Evolutionary conservation across 2,329 filamentous ascomycete species (phyloP), one percentile per base, ranked within the genome.

Genomic region (Fusarium marasasianum): DNA sequence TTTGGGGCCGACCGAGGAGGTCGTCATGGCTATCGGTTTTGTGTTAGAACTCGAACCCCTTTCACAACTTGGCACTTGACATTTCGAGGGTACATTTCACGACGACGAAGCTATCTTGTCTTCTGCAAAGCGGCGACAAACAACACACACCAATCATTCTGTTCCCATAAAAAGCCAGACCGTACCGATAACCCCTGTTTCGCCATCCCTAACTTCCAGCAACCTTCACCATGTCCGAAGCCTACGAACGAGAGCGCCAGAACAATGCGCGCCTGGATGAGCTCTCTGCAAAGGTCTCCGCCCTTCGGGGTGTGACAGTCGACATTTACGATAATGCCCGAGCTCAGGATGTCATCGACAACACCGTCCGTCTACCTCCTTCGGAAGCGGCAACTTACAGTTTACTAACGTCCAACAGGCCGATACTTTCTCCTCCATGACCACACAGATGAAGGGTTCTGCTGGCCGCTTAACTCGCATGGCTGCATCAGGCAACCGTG

Each of bases 271-370:
- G 96, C 78, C 93, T 99, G 64, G 92, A 96, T 79, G 95, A 97
- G 82, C 92, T 99, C 43, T 93, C 93, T 22, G 89, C 91, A 75
- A 99, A 99, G 86, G 95, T 98, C 63, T 94, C 94, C 24, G 94
- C 95, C 59, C 90, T 99, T 73, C 94, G 96, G 80, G 94, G 93
- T 83, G 94, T 99, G 57, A 99, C 96, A 47, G 91, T 98, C 75
- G 95, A 99, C 86, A 99, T 99, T 80, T 98, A 98, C 88, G 95
- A 98, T 85, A 95, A 96, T 82, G 96, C 96, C 56, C 91, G 94
- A 66, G 91, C 94, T 78, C 96, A 98, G 79, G 91, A 93, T 75
- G 90, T 97, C 73, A 93, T 99, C 76, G 94, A 99, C 83, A 91
- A 91, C 79, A 96, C 94, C 44, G 94, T 97, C 88, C 66, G 90